phyloP scores from a whole-genome alignment of 495 filamentous ascomycete genomes.

The Daldinia concentrica region DNA sequence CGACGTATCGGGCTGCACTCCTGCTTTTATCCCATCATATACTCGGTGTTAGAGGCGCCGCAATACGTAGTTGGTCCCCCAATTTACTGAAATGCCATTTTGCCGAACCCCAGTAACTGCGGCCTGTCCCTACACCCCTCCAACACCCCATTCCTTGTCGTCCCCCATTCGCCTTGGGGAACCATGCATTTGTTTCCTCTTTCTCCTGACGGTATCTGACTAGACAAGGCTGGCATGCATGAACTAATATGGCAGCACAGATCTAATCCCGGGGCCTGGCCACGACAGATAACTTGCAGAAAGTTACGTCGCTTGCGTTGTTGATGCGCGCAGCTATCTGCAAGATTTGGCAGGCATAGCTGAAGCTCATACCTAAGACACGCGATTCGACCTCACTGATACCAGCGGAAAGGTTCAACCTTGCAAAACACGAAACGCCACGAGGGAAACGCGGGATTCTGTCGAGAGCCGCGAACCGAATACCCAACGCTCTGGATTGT shows the following conservation, averaged over 20 bases:
- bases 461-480: conserved; percentile 32
- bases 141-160: conserved; percentile 42
- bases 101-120: conserved; percentile 34
- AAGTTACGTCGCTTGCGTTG: conserved; percentile 42
- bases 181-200: conserved; percentile 41
- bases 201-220: conserved; percentile 41
- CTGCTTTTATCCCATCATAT: conserved; percentile 18
- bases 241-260: conserved; percentile 44
- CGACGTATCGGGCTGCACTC: neutral
- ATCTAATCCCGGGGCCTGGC: conserved; percentile 35
- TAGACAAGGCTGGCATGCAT: conserved; percentile 45
- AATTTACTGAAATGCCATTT: conserved; percentile 29
- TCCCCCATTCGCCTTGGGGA: conserved; percentile 39
- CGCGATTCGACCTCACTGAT: conserved; percentile 38
- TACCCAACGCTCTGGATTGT: conserved; percentile 1
- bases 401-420: conserved; percentile 41
- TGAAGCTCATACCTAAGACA: conserved; percentile 36
- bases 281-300: conserved; percentile 44
- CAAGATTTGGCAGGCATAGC: conserved; percentile 41
- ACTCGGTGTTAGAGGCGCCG: conserved; percentile 5
- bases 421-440: conserved; percentile 40
- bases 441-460: conserved; percentile 36
- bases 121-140: conserved; percentile 33
- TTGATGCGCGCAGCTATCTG: conserved; percentile 37
- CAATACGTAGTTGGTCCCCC: conserved; percentile 27